These are phyloP conservation scores for Verticillium klebahnii DNA, from an alignment of 2,329 filamentous ascomycete species.

Conservation along the genomic window DNA sequence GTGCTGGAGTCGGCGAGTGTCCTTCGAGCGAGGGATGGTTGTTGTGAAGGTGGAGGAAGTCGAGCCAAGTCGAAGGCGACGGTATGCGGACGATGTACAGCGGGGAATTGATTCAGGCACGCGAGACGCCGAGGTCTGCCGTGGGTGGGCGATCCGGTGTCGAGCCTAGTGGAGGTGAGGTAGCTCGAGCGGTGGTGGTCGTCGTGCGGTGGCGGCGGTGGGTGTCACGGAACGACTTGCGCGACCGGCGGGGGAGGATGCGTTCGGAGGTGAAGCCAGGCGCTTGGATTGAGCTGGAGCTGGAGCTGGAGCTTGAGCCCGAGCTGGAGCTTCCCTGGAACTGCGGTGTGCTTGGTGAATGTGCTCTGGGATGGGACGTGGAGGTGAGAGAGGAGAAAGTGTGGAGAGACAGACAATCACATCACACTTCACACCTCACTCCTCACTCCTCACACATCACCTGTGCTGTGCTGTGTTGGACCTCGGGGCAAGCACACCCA, in stretches of 20 bases:
- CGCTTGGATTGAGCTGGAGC: conserved; percentile 1
- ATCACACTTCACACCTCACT: background rate
- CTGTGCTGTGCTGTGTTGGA: background rate
- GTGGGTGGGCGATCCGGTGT: background rate
- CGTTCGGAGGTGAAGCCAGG: background rate
- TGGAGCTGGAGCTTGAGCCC: conserved; percentile 1
- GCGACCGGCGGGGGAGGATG: background rate
- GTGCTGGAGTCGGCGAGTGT: background rate
- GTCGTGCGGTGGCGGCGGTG: background rate
- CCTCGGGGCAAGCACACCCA: background rate
- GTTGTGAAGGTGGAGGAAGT: background rate
- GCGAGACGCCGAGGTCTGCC: background rate
- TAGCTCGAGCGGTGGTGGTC: background rate
- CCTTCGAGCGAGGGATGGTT: background rate
- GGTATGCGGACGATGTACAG: background rate
- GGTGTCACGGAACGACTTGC: conserved; percentile 15
- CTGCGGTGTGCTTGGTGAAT: background rate
- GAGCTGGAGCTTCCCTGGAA: background rate
- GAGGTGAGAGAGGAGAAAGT: conserved; percentile 25
- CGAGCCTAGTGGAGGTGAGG: background rate
- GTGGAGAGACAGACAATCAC: conserved; percentile 11
- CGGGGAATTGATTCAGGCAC: background rate
- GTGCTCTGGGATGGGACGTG: conserved; percentile 17
- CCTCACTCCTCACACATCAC: background rate
- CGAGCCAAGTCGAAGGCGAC: background rate